phyloP scores from a whole-genome alignment of 495 filamentous ascomycete genomes.

The Copromyces sp. region DNA sequence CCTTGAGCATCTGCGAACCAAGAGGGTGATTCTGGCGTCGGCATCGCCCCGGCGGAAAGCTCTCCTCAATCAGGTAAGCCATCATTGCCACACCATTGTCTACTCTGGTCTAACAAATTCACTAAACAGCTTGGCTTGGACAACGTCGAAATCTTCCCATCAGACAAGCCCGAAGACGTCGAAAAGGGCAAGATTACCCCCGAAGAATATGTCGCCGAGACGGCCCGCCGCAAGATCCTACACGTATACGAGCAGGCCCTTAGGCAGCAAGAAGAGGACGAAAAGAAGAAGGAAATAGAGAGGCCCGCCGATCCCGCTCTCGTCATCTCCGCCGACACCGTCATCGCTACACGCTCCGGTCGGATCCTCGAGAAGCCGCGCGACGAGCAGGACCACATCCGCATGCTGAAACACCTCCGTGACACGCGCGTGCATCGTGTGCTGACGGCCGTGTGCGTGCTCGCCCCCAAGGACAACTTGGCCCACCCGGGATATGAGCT shows the following conservation, averaged over 20 bases:
- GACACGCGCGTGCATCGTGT: slow-evolving; percentile 65
- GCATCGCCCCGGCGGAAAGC: slow-evolving; percentile 73
- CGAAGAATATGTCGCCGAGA: slow-evolving; percentile 83
- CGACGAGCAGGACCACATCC: slow-evolving; percentile 65
- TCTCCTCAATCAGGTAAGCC: slow-evolving; percentile 54
- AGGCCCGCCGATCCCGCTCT: slow-evolving; percentile 57
- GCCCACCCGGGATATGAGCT: slow-evolving; percentile 75
- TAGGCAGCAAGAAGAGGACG: slow-evolving; percentile 36
- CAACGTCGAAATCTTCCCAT: slow-evolving; percentile 73
- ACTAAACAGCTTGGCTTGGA: slow-evolving; percentile 52
- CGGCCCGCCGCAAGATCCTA: slow-evolving; percentile 70
- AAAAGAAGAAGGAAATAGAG: neutral
- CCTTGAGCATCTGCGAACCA: slow-evolving; percentile 56
- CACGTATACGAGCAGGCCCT: slow-evolving; percentile 65
- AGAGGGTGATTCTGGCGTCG: slow-evolving; percentile 79
- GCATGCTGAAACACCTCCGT: slow-evolving; percentile 70
- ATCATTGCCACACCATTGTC: neutral
- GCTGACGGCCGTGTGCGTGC: slow-evolving; percentile 69
- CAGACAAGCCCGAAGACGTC: slow-evolving; percentile 68
- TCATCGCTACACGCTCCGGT: slow-evolving; percentile 69
- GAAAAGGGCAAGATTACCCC: slow-evolving; percentile 63
- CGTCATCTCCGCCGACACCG: slow-evolving; percentile 84
- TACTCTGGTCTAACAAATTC: neutral
- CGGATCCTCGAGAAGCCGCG: slow-evolving; percentile 82
- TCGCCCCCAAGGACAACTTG: slow-evolving; percentile 69